Evolutionary conservation across 306 rosid genomes (phyloP), one percentile per base, ranked within the genome.

Genomic region (Inga oerstediana): DNA sequence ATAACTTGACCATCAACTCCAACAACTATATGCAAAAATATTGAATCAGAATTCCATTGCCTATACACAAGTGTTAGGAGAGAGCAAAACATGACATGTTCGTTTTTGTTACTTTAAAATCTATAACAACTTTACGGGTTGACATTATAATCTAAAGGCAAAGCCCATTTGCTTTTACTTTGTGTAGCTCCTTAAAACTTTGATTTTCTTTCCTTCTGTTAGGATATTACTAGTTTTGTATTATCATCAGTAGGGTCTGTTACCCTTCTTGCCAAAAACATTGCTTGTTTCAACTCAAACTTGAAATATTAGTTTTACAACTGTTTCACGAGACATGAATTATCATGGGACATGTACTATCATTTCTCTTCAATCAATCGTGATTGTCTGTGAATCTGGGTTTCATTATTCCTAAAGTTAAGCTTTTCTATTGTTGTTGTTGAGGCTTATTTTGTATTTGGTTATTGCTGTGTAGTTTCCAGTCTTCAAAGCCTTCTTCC

Each of bases 81-180:
- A 71, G 35, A 27, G 30, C 54, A 71, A 24, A 43, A 71, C 75
- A 71, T 16, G 27, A 69, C 45, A 19, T 17, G 17, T 43, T n/a
- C 3, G 74, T 37, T 41, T 70, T 46, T 67, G 73, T 37, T 17
- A 37, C 74, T 69, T 39, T n/a, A 39, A 37, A 4, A 45, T 65
- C 0, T 59, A 44, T 34, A 19, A 2, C 15, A 2, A 66, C 71
- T 9, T 10, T 45, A 11, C 10, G 9, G 76, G 41, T 72, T 85
- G 80, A 76, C 76, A 85, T 49, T 76, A 70, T 20, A 32, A 72
- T 64, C 83, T 17, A 77, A 66, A 73, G 24, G 56, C 69, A 49
- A 75, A 24, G 24, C 74, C 0, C 70, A 80, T 27, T 27, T 27
- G 30, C 30, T 27, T 27, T 27, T 27, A 27, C 30, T 27, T 27